Evolutionary conservation across 176 grass and related monocot species (phyloP), one percentile per base, ranked within the genome.

Genomic region (Oryza brachyantha): DNA sequence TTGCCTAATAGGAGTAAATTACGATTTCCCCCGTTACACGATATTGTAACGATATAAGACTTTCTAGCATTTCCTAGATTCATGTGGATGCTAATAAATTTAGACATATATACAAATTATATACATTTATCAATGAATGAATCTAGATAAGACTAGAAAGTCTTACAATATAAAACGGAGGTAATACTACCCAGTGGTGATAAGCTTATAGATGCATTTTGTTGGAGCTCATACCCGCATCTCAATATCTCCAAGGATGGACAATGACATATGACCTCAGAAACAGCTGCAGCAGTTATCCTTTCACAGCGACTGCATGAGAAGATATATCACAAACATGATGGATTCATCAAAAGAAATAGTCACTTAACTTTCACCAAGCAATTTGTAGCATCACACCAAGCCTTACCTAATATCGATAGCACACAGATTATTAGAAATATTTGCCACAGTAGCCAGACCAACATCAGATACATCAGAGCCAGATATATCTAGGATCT

Each of bases 341-440:
- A 83, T 38, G 12, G 4, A 74, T 55, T 25, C 6, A 81, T 65
- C 5, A 75, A 55, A 25, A 31, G 1, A 70, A 84, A 64, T 61
- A 36, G 37, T 59, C 66, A 12, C 22, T 84, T 40, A 71, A 34
- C 25, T 63, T 64, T 11, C 40, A 36, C 0, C 6, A 78, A n/a
- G 27, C 24, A 76, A 57, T 0, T 64, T 1, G 42, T 61, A 24
- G 60, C 41, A 19, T 19, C 34, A 13, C 7, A 75, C 1, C 21
- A 76, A 82, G 54, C 8, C 79, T 85, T 83, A 98, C 96, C 96
- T 93, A 71, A 95, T 90, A 94, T 98, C 96, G 83, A 94, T 54
- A 40, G 96, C 96, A 8, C 66, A 71, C 52, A 98, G 84, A 70
- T 87, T 89, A 66, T 78, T 94, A 81, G 90, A 94, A 67, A 89